A percentile compares a stretch with the other conserved stretches of the same genome.
These are phyloP conservation scores for Populus hybrid DNA, from an alignment of 441 rosid species.

Conservation along the genomic window DNA sequence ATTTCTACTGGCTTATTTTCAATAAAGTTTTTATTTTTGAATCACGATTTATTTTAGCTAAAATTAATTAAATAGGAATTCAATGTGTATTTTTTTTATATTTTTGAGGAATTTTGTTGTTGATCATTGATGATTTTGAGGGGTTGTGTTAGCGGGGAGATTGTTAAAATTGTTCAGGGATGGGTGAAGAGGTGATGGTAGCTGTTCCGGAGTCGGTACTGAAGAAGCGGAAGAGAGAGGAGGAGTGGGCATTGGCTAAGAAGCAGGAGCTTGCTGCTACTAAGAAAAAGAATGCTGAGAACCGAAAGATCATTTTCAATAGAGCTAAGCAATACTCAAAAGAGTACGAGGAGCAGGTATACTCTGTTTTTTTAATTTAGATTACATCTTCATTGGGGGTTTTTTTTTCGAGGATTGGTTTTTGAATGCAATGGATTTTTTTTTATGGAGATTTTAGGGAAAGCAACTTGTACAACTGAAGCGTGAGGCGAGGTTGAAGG, in stretches of 20 bases:
- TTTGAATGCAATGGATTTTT: background rate
- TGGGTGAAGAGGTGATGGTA: slow-evolving; percentile 49
- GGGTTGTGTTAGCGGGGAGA: background rate
- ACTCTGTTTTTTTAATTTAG: background rate
- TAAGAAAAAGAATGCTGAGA: slow-evolving; percentile 49
- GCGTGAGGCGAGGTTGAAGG: slow-evolving; percentile 78
- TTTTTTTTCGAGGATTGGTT: background rate
- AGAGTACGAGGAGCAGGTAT: slow-evolving; percentile 49
- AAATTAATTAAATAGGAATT: background rate
- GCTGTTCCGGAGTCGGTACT: slow-evolving; percentile 70
- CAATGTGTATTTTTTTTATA: background rate
- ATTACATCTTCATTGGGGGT: background rate
- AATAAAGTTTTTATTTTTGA: too few species aligned
- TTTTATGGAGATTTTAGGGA: slow-evolving; percentile 27
- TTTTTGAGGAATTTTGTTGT: background rate
- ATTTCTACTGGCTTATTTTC: background rate
- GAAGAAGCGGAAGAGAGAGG: slow-evolving; percentile 38
- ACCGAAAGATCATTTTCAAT: slow-evolving; percentile 45
- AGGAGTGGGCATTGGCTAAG: slow-evolving; percentile 45
- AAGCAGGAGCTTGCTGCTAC: slow-evolving; percentile 36
- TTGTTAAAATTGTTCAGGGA: slow-evolving; percentile 22
- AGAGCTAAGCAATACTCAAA: slow-evolving; percentile 52
- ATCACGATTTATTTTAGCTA: background rate
- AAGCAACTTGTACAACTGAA: slow-evolving; percentile 56
- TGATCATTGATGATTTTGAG: background rate